Evolutionary conservation across 2,329 filamentous ascomycete genomes (phyloP), one percentile per base, ranked within the genome.

Genomic region (Teratosphaeria viscida): DNA sequence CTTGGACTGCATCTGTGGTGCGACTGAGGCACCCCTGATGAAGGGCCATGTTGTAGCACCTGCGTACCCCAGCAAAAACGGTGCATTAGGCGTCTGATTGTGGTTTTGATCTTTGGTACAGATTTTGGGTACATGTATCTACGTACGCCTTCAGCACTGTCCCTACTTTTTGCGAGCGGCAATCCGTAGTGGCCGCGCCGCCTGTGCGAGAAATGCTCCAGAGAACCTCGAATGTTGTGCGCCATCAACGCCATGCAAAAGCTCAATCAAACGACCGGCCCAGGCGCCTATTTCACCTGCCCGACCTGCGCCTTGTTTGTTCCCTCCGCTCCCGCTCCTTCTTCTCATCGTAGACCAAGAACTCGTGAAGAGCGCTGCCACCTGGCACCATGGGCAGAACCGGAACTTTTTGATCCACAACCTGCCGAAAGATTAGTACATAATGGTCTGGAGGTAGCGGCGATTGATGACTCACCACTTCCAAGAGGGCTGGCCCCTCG

Each of bases 331-430:
- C 72, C 70, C 74, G 74, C 66, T 74, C 73, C 66, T 75, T 75
- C 47, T 85, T 83, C 78, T 85, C 82, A 74, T 95, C 90, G 76
- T 90, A 96, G 19, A 92, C 83, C 72, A 97, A 81, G 77, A 97
- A 96, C 76, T 97, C 94, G 73, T 97, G 90, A 69, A 99, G 81
- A 61, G 82, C 92, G 63, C 83, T 87, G 43, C 94, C 94, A 47
- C 85, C 87, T 3, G 92, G 92, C 54, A 99, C 94, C 94, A 97
- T 97, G 43, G 94, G 94, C 70, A 97, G 78, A n/a, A 99, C 92
- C 54, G 92, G 92, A 29, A 94, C 87, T 83, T 94, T 87, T 72
- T 84, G 82, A 75, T 97, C 94, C 3, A 90, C 94, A 57, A 96
- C 82, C 43, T 49, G 1, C 23, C n/a, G 43, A 11, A 6, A 10